Conservation (phyloP, 169 alveolate genomes). For the Plasmodium gonderi region DNA sequence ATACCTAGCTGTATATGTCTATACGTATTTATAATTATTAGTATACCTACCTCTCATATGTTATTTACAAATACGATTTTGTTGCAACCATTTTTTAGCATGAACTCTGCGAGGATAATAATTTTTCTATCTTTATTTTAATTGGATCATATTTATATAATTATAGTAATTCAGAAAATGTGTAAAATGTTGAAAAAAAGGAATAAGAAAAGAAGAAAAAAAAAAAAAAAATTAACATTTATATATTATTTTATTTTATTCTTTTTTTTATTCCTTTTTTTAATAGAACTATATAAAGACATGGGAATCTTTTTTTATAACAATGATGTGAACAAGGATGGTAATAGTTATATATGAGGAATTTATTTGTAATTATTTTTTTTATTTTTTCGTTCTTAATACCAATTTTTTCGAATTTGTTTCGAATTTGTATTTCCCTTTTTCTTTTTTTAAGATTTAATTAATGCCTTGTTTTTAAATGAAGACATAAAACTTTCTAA, state of each 20-base stretch:
- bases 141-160: conserved; percentile 69
- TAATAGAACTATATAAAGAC: conserved; percentile 32
- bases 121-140: conserved; percentile 44
- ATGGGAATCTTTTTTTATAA: conserved; percentile 49
- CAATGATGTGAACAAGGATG: conserved; percentile 42
- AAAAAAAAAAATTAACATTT: background rate
- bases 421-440: background rate
- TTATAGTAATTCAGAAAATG: conserved; percentile 34
- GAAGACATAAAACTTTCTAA: conserved; percentile 49
- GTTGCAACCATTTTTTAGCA: conserved; percentile 4
- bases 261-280: background rate
- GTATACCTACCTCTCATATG: background rate
- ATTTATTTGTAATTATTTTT: background rate
- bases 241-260: background rate
- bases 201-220: background rate
- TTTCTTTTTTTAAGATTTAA: conserved; percentile 46
- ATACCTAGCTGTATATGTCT: background rate
- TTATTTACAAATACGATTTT: background rate
- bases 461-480: conserved; percentile 35
- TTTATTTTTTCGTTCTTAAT: background rate
- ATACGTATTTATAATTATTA: background rate
- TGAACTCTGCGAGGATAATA: conserved; percentile 48
- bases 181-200: conserved; percentile 15
- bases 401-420: background rate
- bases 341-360: conserved; percentile 12